Base-by-base conservation (phyloP, 2,329 filamentous ascomycete genomes). In the Ilyonectria robusta region DNA sequence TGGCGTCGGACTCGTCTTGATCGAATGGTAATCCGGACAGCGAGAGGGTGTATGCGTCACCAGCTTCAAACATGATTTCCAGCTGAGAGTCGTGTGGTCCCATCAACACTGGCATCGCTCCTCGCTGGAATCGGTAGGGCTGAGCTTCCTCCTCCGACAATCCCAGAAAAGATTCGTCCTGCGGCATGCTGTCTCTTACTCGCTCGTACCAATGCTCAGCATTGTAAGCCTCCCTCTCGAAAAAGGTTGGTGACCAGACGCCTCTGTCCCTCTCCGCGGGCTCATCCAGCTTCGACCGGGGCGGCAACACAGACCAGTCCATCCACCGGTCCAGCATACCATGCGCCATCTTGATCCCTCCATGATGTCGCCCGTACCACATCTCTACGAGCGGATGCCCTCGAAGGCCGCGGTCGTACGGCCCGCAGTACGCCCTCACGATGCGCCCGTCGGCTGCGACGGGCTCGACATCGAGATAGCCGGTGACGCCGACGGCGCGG, bases 251-350 rank as follows among this genome's bases (percentile, higher is more conserved):
- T 29, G 84, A 73, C 84, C 84, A 85, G 8, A 82, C 80, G 23
- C 79, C 82, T 33, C 74, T 76, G 46, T 80, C 73, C 44, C 70
- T 67, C 21, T 81, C 70, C 2, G 66, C 76, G 8, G 77, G 75
- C 6, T 72, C 69, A 5, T 72, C 73, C 3, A 75, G 69, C 7
- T 74, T 68, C n/a, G 74, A 54, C 64, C 77, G 80, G 2, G 79
- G 78, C 23, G 84, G 84, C 51, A 85, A 71, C 9, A 84, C 78
- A 4, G 80, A 78, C 73, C 78, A 82, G 50, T 76, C 71, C 29
- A 76, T 75, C 83, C 83, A 86, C n/a, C 80, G 81, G 53, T 80
- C 78, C 33, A 84, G 72, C 72, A 85, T 74, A 31, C 75, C 77
- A 73, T 81, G 78, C 29, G 79, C 76, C 51, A 79, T 76, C 42